These are phyloP conservation scores for Exophiala spinifera DNA, from an alignment of 2,329 filamentous ascomycete species.

Conservation along the genomic window DNA sequence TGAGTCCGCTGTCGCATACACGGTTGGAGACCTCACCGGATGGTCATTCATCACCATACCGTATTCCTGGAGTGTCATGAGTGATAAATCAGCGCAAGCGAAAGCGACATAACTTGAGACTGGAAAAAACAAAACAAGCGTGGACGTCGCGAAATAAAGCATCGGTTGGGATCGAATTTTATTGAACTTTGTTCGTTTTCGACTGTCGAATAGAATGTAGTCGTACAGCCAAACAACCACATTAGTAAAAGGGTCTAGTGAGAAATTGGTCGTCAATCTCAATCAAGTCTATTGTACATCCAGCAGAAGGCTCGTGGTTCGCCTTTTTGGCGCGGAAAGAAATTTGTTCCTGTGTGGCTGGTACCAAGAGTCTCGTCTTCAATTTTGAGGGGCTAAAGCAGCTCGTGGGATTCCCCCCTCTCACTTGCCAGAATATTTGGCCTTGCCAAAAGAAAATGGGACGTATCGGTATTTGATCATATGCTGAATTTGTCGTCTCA, in stretches of 20 bases:
- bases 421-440: conserved; percentile 55
- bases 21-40: too few species aligned
- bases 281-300: not conserved
- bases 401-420: not conserved
- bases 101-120: too few species aligned
- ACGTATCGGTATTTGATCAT: conserved; percentile 99
- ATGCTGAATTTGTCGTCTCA: conserved; percentile 99
- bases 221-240: too few species aligned
- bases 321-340: not conserved
- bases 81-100: too few species aligned
- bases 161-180: too few species aligned
- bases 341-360: not conserved
- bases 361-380: not conserved
- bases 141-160: too few species aligned
- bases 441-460: conserved; percentile 88
- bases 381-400: not conserved
- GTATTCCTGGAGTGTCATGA: too few species aligned
- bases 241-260: not conserved
- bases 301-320: not conserved
- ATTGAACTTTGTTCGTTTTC: too few species aligned
- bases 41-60: too few species aligned
- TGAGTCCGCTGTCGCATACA: too few species aligned
- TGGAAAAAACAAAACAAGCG: too few species aligned
- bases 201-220: too few species aligned
- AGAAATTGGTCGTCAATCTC: not conserved